Evolutionary conservation across 1,284 basidiomycete species (phyloP).

Genomic region (Cutaneotrichosporon cavernicola): DNA sequence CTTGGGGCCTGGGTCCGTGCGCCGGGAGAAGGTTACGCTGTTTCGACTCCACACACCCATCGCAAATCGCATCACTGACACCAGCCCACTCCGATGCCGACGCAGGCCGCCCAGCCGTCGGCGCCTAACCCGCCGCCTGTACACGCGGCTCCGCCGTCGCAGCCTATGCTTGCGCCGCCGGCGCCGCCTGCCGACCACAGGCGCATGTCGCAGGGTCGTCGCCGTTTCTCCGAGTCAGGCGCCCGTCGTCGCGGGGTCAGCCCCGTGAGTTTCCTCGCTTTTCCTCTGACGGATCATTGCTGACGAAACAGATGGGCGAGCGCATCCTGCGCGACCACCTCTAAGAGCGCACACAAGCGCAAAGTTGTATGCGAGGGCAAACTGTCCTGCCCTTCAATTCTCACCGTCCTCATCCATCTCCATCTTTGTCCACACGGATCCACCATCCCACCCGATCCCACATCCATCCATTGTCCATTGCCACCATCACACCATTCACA

Average conservation of each 20-base stretch:
- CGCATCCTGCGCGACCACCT: conserved; percentile 49
- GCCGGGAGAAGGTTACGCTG: neutral
- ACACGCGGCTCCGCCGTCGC: conserved; percentile 14
- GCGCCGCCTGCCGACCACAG: conserved; percentile 8
- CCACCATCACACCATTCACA: neutral
- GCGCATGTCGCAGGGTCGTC: conserved; percentile 13
- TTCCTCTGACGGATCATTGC: neutral
- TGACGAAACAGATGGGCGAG: conserved; percentile 45
- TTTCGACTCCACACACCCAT: neutral
- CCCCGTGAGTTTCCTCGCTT: conserved; percentile 36
- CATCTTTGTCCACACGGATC: conserved; percentile 1
- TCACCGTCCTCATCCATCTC: neutral
- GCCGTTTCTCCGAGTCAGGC: conserved; percentile 39
- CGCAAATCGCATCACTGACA: neutral
- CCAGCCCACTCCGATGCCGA: conserved; percentile 7
- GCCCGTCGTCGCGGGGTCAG: conserved; percentile 45
- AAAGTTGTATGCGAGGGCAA: neutral
- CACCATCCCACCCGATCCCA: neutral
- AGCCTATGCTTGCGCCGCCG: conserved; percentile 20
- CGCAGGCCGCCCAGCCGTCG: conserved; percentile 9
- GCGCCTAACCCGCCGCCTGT: conserved; percentile 27
- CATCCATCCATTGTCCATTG: neutral
- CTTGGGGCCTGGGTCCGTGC: neutral
- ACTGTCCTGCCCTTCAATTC: neutral
- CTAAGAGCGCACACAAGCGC: conserved; percentile 11